These are phyloP conservation scores for Papiliotrema fonsecae DNA, from an alignment of 1,284 basidiomycete species.

Conservation along the genomic window DNA sequence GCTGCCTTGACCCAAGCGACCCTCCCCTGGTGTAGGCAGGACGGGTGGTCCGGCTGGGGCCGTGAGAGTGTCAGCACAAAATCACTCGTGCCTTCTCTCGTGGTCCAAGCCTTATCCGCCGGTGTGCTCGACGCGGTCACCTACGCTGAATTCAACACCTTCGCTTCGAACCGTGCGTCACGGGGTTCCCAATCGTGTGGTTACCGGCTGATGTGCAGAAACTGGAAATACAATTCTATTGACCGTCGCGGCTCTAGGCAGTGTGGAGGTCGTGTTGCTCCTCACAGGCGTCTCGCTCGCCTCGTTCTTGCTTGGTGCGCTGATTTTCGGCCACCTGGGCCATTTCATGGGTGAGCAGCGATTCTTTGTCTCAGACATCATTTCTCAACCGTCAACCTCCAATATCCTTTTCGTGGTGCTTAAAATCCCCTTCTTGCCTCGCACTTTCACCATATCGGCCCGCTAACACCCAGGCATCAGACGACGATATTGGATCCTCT, in stretches of 20 bases:
- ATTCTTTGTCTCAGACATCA: no score
- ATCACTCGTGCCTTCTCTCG: slow-evolving; percentile 27
- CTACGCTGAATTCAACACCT: slow-evolving; percentile 43
- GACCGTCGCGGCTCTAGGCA: slow-evolving; percentile 36
- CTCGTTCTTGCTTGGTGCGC: slow-evolving; percentile 32
- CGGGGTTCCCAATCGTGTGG: background rate
- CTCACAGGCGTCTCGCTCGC: slow-evolving; percentile 38
- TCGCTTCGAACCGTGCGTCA: slow-evolving; percentile 44
- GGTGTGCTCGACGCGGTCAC: slow-evolving; percentile 45
- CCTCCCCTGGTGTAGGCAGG: slow-evolving; percentile 18
- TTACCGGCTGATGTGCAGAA: slow-evolving; percentile 12
- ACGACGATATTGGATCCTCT: slow-evolving; percentile 35
- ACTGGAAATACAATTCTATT: slow-evolving; percentile 47
- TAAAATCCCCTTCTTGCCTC: no score
- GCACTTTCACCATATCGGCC: background rate
- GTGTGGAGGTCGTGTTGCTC: slow-evolving; percentile 19
- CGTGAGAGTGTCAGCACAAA: slow-evolving; percentile 23
- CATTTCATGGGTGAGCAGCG: slow-evolving; percentile 32
- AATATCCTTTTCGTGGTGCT: no score
- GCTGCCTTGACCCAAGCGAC: background rate
- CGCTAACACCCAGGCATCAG: slow-evolving; percentile 16
- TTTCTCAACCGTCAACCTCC: no score
- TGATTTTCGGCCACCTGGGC: slow-evolving; percentile 40
- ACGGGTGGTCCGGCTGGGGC: slow-evolving; percentile 29
- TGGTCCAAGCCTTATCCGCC: slow-evolving; percentile 37